A percentile compares a stretch with the other conserved stretches of the same genome.
phyloP scores from a whole-genome alignment of 2,329 filamentous ascomycete species.

The Pseudogymnoascus sp. region DNA sequence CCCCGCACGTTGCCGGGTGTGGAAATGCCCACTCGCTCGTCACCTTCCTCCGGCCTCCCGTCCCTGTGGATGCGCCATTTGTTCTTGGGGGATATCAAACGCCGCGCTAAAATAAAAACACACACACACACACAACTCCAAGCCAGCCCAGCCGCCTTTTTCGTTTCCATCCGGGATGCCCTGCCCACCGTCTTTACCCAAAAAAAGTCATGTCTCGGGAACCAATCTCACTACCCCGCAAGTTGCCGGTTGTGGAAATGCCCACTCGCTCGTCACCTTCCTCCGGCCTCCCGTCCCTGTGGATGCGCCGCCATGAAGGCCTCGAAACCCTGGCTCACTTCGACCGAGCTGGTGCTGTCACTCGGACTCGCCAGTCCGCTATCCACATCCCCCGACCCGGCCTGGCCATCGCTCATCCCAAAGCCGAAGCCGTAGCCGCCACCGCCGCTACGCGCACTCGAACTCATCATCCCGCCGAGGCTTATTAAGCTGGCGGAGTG shows the following conservation, averaged over 20 bases:
- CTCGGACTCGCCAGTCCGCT: constrained; percentile 27
- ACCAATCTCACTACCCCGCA: background rate
- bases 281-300: background rate
- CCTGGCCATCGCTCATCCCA: constrained; percentile 16
- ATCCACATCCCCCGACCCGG: constrained; percentile 11
- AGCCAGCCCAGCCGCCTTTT: background rate
- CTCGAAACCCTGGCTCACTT: constrained; percentile 4
- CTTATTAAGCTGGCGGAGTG: background rate
- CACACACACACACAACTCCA: background rate
- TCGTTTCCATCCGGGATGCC: background rate
- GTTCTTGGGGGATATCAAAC: constrained; percentile 6
- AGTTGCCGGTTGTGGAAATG: background rate
- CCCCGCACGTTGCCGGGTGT: background rate
- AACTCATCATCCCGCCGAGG: constrained; percentile 6
- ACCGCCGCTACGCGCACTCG: constrained; percentile 11
- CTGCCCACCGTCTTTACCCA: background rate
- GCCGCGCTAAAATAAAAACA: background rate
- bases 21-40: background rate
- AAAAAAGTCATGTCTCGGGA: background rate
- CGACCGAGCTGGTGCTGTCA: constrained; percentile 24
- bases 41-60: background rate
- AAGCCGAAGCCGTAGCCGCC: constrained; percentile 21
- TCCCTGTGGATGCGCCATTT: constrained; percentile 1
- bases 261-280: background rate
- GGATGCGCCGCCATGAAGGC: constrained; percentile 3